Conservation (phyloP, 805 yeast species). For the Teunomyces atbi region DNA sequence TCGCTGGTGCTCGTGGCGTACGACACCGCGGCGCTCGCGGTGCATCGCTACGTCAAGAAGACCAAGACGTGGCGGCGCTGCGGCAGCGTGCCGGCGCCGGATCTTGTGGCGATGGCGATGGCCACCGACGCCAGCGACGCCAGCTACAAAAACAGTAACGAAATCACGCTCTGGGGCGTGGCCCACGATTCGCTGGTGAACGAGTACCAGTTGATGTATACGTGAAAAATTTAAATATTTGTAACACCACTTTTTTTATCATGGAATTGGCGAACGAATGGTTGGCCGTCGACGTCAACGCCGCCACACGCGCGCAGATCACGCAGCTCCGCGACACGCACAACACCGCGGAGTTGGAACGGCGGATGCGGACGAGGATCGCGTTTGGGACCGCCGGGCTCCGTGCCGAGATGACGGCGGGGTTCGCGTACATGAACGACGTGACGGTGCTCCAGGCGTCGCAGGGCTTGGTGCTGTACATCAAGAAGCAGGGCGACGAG, state of each 20-base stretch:
- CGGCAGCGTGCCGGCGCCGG: not conserved
- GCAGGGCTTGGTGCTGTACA: slow-evolving; percentile 67
- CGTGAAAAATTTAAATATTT: too few relatives aligned
- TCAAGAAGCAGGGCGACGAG: slow-evolving; percentile 20
- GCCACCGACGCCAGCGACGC: slow-evolving; percentile 8
- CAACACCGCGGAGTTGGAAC: slow-evolving; percentile 46
- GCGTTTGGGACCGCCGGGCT: slow-evolving; percentile 94
- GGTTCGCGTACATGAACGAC: slow-evolving; percentile 84
- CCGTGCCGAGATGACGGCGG: slow-evolving; percentile 85
- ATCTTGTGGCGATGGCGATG: slow-evolving; percentile 1
- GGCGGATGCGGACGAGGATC: slow-evolving; percentile 57
- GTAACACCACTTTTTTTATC: slow-evolving; percentile 5
- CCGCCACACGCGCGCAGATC: slow-evolving; percentile 57
- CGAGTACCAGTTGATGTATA: slow-evolving; percentile 1
- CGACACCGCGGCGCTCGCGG: slow-evolving; percentile 17
- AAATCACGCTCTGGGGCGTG: slow-evolving; percentile 1
- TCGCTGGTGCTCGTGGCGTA: slow-evolving; percentile 29
- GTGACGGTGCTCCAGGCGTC: slow-evolving; percentile 89
- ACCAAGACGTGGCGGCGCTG: slow-evolving; percentile 34
- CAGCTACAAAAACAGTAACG: slow-evolving; percentile 6
- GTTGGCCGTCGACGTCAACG: slow-evolving; percentile 36
- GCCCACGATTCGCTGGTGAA: not conserved
- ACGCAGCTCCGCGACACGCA: slow-evolving; percentile 34
- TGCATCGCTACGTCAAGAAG: slow-evolving; percentile 40
- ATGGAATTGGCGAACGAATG: slow-evolving; percentile 33